phyloP scores from a whole-genome alignment of 768 basidiomycete genomes.

The Tylopilus intermedius region DNA sequence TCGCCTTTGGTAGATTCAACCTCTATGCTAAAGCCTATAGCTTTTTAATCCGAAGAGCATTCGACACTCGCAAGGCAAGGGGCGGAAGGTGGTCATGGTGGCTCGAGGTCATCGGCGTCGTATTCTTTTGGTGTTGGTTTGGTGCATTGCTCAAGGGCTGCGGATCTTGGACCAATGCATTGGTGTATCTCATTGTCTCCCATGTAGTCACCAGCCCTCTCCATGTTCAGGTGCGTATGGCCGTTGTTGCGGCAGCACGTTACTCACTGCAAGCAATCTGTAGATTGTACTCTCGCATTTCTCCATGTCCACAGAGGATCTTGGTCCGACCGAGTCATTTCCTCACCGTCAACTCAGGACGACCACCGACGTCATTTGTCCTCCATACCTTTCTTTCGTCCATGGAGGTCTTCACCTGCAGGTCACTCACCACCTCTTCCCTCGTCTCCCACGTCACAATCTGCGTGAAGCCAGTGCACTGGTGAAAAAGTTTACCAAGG shows the following conservation, averaged over 20 bases:
- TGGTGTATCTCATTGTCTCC: constrained; percentile 78
- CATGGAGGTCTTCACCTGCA: constrained; percentile 98
- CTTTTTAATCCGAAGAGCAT: constrained; percentile 63
- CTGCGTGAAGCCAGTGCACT: constrained; percentile 74
- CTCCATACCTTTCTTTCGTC: constrained; percentile 74
- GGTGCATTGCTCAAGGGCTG: constrained; percentile 62
- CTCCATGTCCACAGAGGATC: constrained; percentile 86
- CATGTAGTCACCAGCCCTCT: constrained; percentile 85
- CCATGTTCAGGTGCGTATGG: constrained; percentile 76
- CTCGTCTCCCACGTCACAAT: constrained; percentile 91
- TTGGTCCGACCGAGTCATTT: constrained; percentile 90
- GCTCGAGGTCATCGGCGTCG: constrained; percentile 67
- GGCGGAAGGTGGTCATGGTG: constrained; percentile 78
- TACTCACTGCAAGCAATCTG: constrained; percentile 5
- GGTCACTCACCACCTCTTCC: constrained; percentile 96
- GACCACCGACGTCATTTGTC: constrained; percentile 94
- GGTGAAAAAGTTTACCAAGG: constrained; percentile 83
- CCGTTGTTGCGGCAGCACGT: neutral
- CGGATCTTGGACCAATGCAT: constrained; percentile 62
- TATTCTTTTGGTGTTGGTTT: constrained; percentile 91
- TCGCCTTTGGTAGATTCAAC: constrained; percentile 91
- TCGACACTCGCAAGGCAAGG: constrained; percentile 55
- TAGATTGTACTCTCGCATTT: constrained; percentile 97
- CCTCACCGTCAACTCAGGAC: constrained; percentile 91
- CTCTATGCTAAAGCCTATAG: constrained; percentile 84